Percentiles rank a stretch among this genome's conserved stretches.
phyloP scores from a whole-genome alignment of 2,329 filamentous ascomycete species.

The Mycogone perniciosa region DNA sequence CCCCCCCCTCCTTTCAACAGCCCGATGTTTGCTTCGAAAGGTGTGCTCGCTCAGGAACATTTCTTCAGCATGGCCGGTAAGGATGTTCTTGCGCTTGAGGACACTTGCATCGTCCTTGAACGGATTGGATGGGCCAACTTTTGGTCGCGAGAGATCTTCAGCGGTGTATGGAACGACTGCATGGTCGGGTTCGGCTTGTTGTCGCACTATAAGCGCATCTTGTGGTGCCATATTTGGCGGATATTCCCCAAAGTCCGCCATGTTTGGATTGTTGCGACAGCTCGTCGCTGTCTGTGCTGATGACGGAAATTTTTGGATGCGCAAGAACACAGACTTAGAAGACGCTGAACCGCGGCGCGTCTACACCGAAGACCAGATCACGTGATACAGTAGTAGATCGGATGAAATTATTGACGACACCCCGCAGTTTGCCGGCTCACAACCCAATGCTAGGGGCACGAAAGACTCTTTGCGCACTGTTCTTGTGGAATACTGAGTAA shows the following conservation, averaged over 20 bases:
- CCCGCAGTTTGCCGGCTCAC: neutral
- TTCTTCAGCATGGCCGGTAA: conserved; percentile 83
- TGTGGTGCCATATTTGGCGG: conserved; percentile 60
- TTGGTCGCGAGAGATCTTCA: conserved; percentile 61
- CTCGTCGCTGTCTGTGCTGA: neutral
- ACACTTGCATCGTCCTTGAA: conserved; percentile 58
- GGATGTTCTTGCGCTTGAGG: conserved; percentile 71
- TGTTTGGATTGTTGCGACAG: conserved; percentile 25
- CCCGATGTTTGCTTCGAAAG: conserved; percentile 81
- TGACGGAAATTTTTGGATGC: neutral
- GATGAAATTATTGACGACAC: neutral
- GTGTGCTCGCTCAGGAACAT: conserved; percentile 84
- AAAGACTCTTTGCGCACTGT: neutral
- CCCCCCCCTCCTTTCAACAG: conserved; percentile 63
- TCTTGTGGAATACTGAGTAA: neutral
- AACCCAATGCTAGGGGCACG: neutral
- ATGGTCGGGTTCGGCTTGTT: conserved; percentile 50
- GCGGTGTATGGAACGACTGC: conserved; percentile 62
- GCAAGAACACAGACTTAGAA: neutral
- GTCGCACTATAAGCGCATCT: conserved; percentile 55
- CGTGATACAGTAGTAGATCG: neutral
- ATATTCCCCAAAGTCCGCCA: conserved; percentile 58
- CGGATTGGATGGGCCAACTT: conserved; percentile 66
- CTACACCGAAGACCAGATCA: neutral
- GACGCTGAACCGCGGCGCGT: conserved; percentile 6